Evolutionary conservation across 371 early-diverging fungal genomes (phyloP).

Genomic region (Rhizopus sp.): DNA sequence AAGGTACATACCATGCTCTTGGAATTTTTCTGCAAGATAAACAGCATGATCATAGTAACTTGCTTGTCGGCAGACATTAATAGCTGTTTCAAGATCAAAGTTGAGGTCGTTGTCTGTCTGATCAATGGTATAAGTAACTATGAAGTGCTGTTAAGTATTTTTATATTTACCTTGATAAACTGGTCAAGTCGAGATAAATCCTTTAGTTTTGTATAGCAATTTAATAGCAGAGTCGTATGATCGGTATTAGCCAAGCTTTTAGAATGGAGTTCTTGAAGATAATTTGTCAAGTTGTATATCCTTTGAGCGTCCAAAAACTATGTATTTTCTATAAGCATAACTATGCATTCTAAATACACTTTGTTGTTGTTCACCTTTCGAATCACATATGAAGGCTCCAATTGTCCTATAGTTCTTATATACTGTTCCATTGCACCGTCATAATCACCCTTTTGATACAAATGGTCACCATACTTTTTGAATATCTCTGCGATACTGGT

Average conservation of each 20-base stretch:
- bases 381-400: conserved; percentile 95
- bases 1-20: conserved; percentile 77
- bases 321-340: not conserved
- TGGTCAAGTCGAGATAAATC: conserved; percentile 80
- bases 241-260: conserved; percentile 85
- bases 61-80: conserved; percentile 89
- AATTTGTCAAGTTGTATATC: conserved; percentile 85
- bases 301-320: conserved; percentile 92
- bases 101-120: conserved; percentile 67
- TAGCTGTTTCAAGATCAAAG: conserved; percentile 94
- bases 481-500: conserved; percentile 86
- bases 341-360: not conserved
- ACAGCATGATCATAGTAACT: conserved; percentile 89
- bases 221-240: conserved; percentile 93
- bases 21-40: conserved; percentile 80
- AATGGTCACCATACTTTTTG: conserved; percentile 90
- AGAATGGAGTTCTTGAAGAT: conserved; percentile 87
- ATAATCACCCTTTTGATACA: conserved; percentile 80
- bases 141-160: not conserved
- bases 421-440: conserved; percentile 93
- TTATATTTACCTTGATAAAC: conserved; percentile 73
- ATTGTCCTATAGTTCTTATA: conserved; percentile 86
- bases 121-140: not conserved
- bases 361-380: conserved; percentile 63
- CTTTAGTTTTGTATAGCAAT: conserved; percentile 95